Evolutionary conservation across 2,329 filamentous ascomycete species (phyloP).

Genomic region (Niveomyces coronatus): DNA sequence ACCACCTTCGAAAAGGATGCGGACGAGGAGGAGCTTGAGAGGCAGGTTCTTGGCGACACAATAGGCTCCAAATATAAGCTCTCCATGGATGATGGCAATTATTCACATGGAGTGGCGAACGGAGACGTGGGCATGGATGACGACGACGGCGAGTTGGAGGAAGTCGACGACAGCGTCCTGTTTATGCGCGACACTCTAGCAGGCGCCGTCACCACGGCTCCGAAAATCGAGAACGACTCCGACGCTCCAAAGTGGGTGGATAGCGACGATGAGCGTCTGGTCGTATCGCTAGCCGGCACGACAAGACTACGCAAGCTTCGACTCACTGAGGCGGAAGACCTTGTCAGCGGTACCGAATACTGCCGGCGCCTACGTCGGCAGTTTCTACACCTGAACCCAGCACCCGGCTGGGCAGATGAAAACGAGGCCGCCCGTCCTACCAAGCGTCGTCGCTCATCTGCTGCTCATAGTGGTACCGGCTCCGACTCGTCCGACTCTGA

Average conservation of each 20-base stretch:
- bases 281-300: conserved; percentile 69
- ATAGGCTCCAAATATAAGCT: conserved; percentile 71
- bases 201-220: conserved; percentile 16
- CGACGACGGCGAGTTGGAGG: conserved; percentile 45
- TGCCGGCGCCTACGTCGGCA: conserved; percentile 69
- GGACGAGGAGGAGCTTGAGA: conserved; percentile 77
- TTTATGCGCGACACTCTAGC: conserved; percentile 72
- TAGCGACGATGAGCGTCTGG: conserved; percentile 85
- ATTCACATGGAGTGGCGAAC: conserved; percentile 25
- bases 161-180: conserved; percentile 64
- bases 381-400: conserved; percentile 50
- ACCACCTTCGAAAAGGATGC: conserved; percentile 56
- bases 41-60: conserved; percentile 78
- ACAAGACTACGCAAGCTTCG: conserved; percentile 74
- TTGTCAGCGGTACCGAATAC: conserved; percentile 82
- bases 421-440: conserved; percentile 37
- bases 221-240: conserved; percentile 14
- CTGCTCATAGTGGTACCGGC: conserved; percentile 13
- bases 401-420: conserved; percentile 49
- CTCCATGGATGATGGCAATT: conserved; percentile 34
- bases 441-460: conserved; percentile 44
- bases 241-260: conserved; percentile 73
- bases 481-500: conserved; percentile 34
- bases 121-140: conserved; percentile 33
- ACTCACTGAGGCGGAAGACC: conserved; percentile 69